Base-by-base conservation (phyloP, 2,329 filamentous ascomycete species). In the Cladophialophora exuberans region DNA sequence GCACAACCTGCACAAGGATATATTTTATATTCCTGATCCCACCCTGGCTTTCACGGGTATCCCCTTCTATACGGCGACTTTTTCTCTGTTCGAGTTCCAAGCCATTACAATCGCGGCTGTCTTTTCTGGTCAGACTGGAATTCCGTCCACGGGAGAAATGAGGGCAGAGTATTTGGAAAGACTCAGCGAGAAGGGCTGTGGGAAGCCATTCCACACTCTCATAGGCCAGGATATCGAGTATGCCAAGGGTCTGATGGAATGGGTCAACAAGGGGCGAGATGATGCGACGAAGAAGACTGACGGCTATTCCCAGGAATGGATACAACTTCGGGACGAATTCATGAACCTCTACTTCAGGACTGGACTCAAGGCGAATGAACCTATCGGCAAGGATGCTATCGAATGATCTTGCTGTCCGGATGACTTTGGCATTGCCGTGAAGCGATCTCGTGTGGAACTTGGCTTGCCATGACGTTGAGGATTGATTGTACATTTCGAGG, bases 11-110 rank as follows among this genome's bases (percentile, higher is more conserved):
- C 83, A 88, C 72, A 82, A 82, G 54, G 85, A 89, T 64, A 83
- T 89, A 11, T 89, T 86, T 66, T 89, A 87, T 68, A 87, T 88
- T 39, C 78, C 79, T 0, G 85, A 89, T 56, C 83, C 85, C 0
- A 81, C 82, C 0, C 71, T 89, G 1, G 73, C 76, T 0, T 88
- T 88, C 59, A 72, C 88, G n/a, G 85, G 86, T 0, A 80, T 85
- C 0, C 84, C 83, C 0, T 87, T 83, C 62, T 81, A 86, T 63
- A 82, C 81, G 0, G 83, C 84, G 0, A 88, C 85, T 0, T 89
- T 88, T 63, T 83, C 83, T 0, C 72, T 88, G 0, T 89, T 88
- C 56, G 85, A 88, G 57, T 87, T 86, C 62, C 86, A 89, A 65
- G 84, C 84, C 0, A 80, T 85, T 58, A 79, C 78, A 0, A 71